Evolutionary conservation across 2,329 filamentous ascomycete genomes (phyloP).

Genomic region (Penicillium expansum): DNA sequence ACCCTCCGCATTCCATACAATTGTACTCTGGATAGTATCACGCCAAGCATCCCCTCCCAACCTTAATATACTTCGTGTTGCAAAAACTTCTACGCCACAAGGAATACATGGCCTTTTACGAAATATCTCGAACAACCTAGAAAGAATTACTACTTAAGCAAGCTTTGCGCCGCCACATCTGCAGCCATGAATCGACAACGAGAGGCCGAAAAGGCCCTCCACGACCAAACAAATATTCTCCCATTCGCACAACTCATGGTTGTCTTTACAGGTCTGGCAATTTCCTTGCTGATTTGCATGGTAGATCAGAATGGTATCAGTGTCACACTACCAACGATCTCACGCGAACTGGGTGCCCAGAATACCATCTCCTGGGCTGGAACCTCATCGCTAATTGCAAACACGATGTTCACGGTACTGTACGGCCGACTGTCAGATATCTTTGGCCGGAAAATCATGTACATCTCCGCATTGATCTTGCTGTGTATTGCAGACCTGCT

Average conservation of each 20-base stretch:
- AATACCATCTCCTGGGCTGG: constrained; percentile 66
- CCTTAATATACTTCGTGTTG: background rate
- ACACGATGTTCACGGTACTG: constrained; percentile 63
- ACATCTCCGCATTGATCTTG: constrained; percentile 53
- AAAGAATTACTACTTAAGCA: background rate
- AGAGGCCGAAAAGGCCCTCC: constrained; percentile 47
- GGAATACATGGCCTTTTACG: background rate
- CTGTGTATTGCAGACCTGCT: constrained; percentile 58
- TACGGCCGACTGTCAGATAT: constrained; percentile 63
- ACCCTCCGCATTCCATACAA: background rate
- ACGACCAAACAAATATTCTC: constrained; percentile 59
- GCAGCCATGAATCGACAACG: constrained; percentile 33
- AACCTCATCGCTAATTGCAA: constrained; percentile 66
- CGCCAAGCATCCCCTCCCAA: constrained; percentile 9
- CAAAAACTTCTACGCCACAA: background rate
- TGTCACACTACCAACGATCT: constrained; percentile 53
- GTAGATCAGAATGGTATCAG: constrained; percentile 59
- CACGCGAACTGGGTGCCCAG: constrained; percentile 46
- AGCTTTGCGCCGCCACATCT: background rate
- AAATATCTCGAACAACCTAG: background rate
- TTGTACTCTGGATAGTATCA: background rate
- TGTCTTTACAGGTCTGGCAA: constrained; percentile 53
- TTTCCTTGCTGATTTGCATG: constrained; percentile 55
- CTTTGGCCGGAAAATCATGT: constrained; percentile 59
- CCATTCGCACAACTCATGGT: constrained; percentile 46